phyloP scores from a whole-genome alignment of 805 yeast genomes.

The Ogataea neopini region DNA sequence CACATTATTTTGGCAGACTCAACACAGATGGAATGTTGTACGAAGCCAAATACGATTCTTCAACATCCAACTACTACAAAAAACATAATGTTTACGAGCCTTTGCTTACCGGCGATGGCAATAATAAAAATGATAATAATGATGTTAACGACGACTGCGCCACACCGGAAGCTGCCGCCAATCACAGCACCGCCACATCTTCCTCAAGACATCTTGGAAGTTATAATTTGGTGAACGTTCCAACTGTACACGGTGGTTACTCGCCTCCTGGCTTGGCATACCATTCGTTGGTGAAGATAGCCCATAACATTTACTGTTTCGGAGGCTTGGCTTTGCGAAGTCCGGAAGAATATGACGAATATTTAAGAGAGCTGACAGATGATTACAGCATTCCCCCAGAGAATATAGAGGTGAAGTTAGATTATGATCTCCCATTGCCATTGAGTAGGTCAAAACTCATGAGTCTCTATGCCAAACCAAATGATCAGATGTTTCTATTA shows the following conservation, averaged over 20 bases:
- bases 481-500: slow-evolving; percentile 38
- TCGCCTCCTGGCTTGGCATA: slow-evolving; percentile 45
- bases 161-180: background rate
- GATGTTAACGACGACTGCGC: too few relatives aligned
- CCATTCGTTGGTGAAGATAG: slow-evolving; percentile 43
- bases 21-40: slow-evolving; percentile 28
- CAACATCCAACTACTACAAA: slow-evolving; percentile 26
- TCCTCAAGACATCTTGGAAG: slow-evolving; percentile 10
- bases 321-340: slow-evolving; percentile 45
- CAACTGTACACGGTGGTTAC: slow-evolving; percentile 39
- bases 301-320: slow-evolving; percentile 39
- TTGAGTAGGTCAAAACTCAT: slow-evolving; percentile 41
- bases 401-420: slow-evolving; percentile 32
- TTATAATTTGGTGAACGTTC: slow-evolving; percentile 30
- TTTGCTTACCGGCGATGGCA: background rate
- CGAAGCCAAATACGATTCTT: slow-evolving; percentile 19
- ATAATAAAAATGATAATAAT: too few relatives aligned
- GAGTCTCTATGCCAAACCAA: slow-evolving; percentile 44
- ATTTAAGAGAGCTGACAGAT: slow-evolving; percentile 31
- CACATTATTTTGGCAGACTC: slow-evolving; percentile 28
- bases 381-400: slow-evolving; percentile 35
- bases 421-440: slow-evolving; percentile 48
- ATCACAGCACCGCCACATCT: background rate
- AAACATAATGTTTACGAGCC: slow-evolving; percentile 24
- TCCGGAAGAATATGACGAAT: slow-evolving; percentile 26